A percentile compares a stretch with the other conserved stretches of the same genome.
These are phyloP conservation scores for Coelastrella sp. DNA, from an alignment of 139 green algal genomes.

Conservation along the genomic window DNA sequence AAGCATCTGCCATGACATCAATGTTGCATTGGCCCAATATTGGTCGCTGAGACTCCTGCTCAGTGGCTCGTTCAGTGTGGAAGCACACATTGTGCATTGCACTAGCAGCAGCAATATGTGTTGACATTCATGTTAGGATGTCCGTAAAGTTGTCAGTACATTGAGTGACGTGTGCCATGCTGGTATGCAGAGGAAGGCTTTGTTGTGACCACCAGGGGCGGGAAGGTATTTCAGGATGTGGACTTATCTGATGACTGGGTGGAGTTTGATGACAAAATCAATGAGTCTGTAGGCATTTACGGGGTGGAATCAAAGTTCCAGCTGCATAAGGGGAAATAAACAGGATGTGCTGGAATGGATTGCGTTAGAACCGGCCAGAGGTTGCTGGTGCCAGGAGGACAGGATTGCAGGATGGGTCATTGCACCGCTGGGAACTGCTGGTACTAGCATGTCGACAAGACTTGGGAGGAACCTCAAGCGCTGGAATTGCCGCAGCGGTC, in stretches of 20 bases:
- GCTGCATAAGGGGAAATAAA: slow-evolving; percentile 59
- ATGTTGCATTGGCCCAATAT: too few species aligned
- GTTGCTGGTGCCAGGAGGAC: too few species aligned
- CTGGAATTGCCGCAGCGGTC: too few species aligned
- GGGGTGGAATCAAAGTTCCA: slow-evolving; percentile 73
- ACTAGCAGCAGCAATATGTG: background rate
- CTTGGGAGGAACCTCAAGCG: too few species aligned
- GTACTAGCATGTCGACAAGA: too few species aligned
- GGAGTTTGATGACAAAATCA: slow-evolving; percentile 87
- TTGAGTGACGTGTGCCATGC: background rate
- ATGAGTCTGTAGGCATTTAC: slow-evolving; percentile 75
- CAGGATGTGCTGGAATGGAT: background rate
- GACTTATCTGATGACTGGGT: slow-evolving; percentile 83
- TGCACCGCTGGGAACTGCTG: too few species aligned
- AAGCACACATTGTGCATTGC: background rate
- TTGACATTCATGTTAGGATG: background rate
- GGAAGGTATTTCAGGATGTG: slow-evolving; percentile 67
- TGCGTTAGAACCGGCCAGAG: background rate
- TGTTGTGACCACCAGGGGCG: slow-evolving; percentile 42
- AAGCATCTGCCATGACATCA: too few species aligned
- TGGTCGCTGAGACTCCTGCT: too few species aligned
- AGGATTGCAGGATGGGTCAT: too few species aligned
- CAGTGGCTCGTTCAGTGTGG: too few species aligned
- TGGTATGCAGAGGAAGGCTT: slow-evolving; percentile 38
- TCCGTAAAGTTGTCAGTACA: too few species aligned